Base-by-base conservation (phyloP, 495 filamentous ascomycete genomes). In the Penicillium angulare region DNA sequence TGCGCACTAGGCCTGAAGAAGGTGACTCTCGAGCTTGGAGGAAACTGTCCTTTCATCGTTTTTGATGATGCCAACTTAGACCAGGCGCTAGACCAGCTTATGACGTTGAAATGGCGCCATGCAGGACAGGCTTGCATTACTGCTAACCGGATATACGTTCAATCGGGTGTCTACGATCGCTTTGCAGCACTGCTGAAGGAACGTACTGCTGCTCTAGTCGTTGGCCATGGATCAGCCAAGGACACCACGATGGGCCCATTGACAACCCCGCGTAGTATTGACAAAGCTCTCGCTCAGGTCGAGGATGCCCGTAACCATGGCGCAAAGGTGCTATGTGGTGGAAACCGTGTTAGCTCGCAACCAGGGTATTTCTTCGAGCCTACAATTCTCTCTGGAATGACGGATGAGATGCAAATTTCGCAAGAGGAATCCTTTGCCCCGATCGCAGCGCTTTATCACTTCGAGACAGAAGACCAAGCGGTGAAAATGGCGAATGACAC, bases 111-210 rank as follows among this genome's bases (percentile, higher is more conserved):
- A 55, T 88, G 85, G 77, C 77, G 85, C 18, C 80, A 83, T 63
- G 80, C 79, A 0, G 85, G 86, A 4, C 86, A 90, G 62, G 86
- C 86, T 0, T 90, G 86, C 59, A 84, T 89, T 29, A 86, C 85
- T 1, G 85, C 86, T 2, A 90, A 90, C 62, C 65, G 86, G 0
- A 76, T 90, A 33, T 90, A 86, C 60, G 78, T 90, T 1, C 85
- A 90, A 63, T 61, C 65, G 27, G 75, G 74, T 4, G 55, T 84
- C 24, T 82, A 81, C 55, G 76, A 79, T 6, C 53, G 64, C 18
- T 84, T 86, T 58, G 68, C 83, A 2, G 56, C 66, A 6, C 53
- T 82, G 20, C 65, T 88, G 15, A 79, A 76, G 17, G 76, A 80
- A 40, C 72, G 77, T 17, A 79, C 80, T 3, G 63, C 65, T 23